A percentile compares a stretch with the other conserved stretches of the same genome.
These are phyloP conservation scores for Amanita pallidorosea DNA, from an alignment of 768 basidiomycete species.

Conservation along the genomic window DNA sequence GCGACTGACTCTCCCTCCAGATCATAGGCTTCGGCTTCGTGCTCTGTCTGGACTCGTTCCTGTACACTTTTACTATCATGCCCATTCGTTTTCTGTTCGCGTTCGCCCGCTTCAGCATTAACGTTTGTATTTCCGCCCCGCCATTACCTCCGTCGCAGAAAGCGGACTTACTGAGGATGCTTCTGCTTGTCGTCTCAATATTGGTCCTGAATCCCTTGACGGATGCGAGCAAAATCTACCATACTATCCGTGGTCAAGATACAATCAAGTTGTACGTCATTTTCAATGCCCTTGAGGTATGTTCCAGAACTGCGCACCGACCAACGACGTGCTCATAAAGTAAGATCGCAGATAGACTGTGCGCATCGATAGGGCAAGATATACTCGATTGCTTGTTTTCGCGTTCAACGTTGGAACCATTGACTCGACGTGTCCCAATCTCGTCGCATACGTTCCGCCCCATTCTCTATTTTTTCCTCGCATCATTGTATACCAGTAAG, in stretches of 20 bases:
- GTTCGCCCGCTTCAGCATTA: conserved; percentile 39
- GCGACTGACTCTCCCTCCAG: conserved; percentile 17
- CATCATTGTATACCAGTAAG: conserved; percentile 75
- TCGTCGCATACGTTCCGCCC: conserved; percentile 66
- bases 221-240: conserved; percentile 96
- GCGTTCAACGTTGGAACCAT: conserved; percentile 71
- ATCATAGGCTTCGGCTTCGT: conserved; percentile 88
- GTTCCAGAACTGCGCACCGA: conserved; percentile 11
- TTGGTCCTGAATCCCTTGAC: conserved; percentile 71
- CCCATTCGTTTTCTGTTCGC: conserved; percentile 80
- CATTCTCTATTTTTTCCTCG: conserved; percentile 74
- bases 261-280: conserved; percentile 99
- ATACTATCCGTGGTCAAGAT: conserved; percentile 94
- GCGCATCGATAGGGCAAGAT: conserved; percentile 96
- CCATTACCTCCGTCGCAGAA: conserved; percentile 81
- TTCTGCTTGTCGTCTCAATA: conserved; percentile 68
- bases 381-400: conserved; percentile 95
- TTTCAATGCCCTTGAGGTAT: conserved; percentile 94
- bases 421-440: conserved; percentile 52
- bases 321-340: conserved; percentile 2
- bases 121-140: conserved; percentile 36
- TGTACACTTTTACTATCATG: conserved; percentile 96
- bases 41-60: conserved; percentile 91
- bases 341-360: conserved; percentile 90
- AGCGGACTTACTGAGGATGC: conserved; percentile 78